These are phyloP conservation scores for Fusarium miscanthi DNA, from an alignment of 2,329 filamentous ascomycete genomes.

Conservation along the genomic window DNA sequence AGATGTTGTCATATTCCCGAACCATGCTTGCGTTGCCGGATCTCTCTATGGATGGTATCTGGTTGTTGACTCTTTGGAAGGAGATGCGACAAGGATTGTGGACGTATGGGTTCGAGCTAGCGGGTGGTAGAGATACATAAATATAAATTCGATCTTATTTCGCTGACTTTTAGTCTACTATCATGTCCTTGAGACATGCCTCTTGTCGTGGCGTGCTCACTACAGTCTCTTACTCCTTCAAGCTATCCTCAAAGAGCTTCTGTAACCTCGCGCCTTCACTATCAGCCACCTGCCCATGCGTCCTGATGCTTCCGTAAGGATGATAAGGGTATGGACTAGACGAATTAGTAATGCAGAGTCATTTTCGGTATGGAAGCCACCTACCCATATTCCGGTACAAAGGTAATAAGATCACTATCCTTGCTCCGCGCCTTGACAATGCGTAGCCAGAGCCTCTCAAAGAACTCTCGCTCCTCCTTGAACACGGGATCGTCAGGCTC, in stretches of 20 bases:
- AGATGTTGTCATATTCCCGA: slow-evolving; percentile 64
- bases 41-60: slow-evolving; percentile 71
- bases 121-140: slow-evolving; percentile 53
- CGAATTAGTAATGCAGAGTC: accelerated
- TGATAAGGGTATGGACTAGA: not conserved
- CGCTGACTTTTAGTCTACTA: not conserved
- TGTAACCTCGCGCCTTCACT: not conserved
- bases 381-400: slow-evolving; percentile 1
- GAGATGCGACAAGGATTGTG: slow-evolving; percentile 54
- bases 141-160: no score
- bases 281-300: not conserved
- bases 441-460: not conserved
- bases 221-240: accelerated
- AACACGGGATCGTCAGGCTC: not conserved
- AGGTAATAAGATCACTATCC: not conserved
- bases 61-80: slow-evolving; percentile 54
- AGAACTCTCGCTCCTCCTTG: not conserved
- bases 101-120: slow-evolving; percentile 71
- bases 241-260: accelerated
- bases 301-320: not conserved
- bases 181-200: not conserved
- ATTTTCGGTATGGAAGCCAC: accelerated
- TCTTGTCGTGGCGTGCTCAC: accelerated
- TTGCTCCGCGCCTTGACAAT: not conserved
- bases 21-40: slow-evolving; percentile 73